Evolutionary conservation across 352 stramenopile genomes (phyloP), one percentile per base, ranked within the genome.

Genomic region (Pythium aristosporum): DNA sequence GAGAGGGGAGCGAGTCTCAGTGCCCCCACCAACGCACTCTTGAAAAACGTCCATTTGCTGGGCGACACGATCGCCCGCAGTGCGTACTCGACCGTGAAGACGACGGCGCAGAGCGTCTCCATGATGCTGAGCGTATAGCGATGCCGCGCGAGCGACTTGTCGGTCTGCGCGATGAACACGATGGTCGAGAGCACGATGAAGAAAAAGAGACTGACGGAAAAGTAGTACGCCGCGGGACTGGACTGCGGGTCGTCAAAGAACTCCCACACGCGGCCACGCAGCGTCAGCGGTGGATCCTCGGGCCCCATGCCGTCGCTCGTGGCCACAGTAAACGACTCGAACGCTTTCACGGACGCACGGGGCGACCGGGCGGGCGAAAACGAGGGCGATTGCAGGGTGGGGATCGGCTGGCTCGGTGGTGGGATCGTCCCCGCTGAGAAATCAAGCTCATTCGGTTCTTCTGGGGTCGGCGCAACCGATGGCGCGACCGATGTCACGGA

Each of bases 181-280:
- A 80, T 64, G 2, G 82, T 93, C 16, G 82, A 90, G 0, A 90
- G 25, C 25, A 76, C 57, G 46, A 93, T 87, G 57, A 90, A 87
- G 47, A 68, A 70, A 57, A 92, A 89, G 30, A 91, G 67, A 34
- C 44, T 65, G 20, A 90, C 49, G 0, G 80, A 90, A 39, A 88
- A 75, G 52, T 86, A 89, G 54, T 88, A 87, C n/a, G 81, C 81
- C 5, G 34, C 32, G 2, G 23, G 52, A 1, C 77, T 89, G 23
- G 83, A 92, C 50, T 92, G 79, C 1, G 83, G 83, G 43, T 92
- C 83, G 61, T 92, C 79, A 25, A 92, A 76, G 43, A 91, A 78
- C 15, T 72, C 18, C 79, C 81, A 92, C 0, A 76, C 12, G 36
- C 63, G 66, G 0, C 74, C 53, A 13, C 67, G 72, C 20, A 50